Evolutionary conservation across 2,329 filamentous ascomycete species (phyloP).

Genomic region (Xylariaceae sp.): DNA sequence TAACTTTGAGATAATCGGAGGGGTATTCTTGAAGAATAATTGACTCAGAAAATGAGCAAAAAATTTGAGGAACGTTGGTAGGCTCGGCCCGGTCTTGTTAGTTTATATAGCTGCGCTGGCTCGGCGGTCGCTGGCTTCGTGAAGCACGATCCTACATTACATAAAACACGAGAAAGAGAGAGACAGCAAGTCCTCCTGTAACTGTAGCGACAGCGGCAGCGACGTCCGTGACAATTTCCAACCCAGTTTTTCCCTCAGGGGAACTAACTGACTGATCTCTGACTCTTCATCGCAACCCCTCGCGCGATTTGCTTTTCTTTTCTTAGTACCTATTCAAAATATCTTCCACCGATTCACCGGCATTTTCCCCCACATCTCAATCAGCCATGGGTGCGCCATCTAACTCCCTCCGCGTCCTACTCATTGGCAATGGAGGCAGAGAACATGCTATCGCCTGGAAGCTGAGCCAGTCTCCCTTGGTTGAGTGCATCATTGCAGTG

Average conservation of each 20-base stretch:
- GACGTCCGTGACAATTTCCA: not conserved
- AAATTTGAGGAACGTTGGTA: conserved; percentile 17
- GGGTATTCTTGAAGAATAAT: conserved; percentile 15
- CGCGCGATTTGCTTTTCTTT: not conserved
- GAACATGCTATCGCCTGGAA: conserved; percentile 97
- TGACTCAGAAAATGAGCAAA: conserved; percentile 5
- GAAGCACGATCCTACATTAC: not conserved
- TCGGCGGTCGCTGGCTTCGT: not conserved
- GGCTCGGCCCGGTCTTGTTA: conserved; percentile 13
- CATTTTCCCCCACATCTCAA: not conserved
- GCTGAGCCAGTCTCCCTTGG: conserved; percentile 71
- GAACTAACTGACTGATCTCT: too few relatives aligned
- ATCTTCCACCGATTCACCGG: not conserved
- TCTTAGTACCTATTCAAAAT: not conserved
- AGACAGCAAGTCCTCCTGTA: not conserved
- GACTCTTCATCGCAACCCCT: not conserved
- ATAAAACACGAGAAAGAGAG: not conserved
- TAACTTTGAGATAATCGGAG: conserved; percentile 15
- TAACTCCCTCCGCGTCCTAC: conserved; percentile 60
- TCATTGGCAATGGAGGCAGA: conserved; percentile 88
- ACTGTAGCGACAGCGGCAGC: not conserved
- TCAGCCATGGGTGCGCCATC: conserved; percentile 25
- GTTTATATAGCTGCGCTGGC: not conserved
- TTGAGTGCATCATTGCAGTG: conserved; percentile 66
- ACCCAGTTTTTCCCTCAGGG: not conserved